A percentile compares a stretch with the other conserved stretches of the same genome.
Conservation (phyloP, 441 rosid genomes). For the Monsonia emarginata region DNA sequence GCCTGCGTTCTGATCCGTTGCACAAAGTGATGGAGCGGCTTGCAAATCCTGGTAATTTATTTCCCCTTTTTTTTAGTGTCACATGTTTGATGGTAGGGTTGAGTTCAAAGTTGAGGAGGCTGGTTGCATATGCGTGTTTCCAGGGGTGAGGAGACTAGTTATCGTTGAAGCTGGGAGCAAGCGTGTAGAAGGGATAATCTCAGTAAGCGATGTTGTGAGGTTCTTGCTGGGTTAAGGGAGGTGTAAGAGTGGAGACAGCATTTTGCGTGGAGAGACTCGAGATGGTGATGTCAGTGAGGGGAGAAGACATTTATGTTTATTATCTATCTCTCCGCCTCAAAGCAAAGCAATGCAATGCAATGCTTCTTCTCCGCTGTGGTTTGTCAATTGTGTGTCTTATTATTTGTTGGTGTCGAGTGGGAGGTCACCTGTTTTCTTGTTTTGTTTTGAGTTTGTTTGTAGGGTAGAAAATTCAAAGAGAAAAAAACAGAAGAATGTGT, state of each 20-base stretch:
- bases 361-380: too few species aligned
- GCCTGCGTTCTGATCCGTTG: slow-evolving; percentile 55
- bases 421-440: slow-evolving; percentile 5
- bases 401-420: slow-evolving; percentile 19
- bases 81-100: too few species aligned
- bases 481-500: slow-evolving; percentile 36
- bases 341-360: too few species aligned
- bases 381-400: slow-evolving; percentile 14
- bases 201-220: slow-evolving; percentile 72
- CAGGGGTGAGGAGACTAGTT: slow-evolving; percentile 81
- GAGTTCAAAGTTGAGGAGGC: not conserved
- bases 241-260: too few species aligned
- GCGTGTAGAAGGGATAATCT: slow-evolving; percentile 86
- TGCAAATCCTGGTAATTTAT: slow-evolving; percentile 62
- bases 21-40: slow-evolving; percentile 66
- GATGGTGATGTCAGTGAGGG: not conserved
- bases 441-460: not conserved
- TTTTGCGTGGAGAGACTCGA: slow-evolving; percentile 1
- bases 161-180: slow-evolving; percentile 96
- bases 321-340: not conserved
- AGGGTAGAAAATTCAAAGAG: slow-evolving; percentile 37
- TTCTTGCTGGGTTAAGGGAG: slow-evolving; percentile 67
- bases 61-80: not conserved
- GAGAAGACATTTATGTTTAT: slow-evolving; percentile 10
- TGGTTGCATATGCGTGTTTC: not conserved